phyloP scores from a whole-genome alignment of 305 asterid species.

The Fraxinus paxiana region DNA sequence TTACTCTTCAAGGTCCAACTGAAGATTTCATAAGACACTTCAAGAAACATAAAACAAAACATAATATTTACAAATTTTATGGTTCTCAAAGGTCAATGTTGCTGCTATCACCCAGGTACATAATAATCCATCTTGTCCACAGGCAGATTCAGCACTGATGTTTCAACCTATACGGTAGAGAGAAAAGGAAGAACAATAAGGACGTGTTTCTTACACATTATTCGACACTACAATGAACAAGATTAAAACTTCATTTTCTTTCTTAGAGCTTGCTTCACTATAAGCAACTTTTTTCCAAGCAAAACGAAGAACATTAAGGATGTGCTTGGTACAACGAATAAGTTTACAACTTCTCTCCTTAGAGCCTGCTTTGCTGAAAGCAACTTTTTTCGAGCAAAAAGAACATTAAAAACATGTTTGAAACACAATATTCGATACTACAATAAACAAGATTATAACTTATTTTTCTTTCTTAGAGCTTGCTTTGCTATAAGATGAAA shows the following conservation, averaged over 20 bases:
- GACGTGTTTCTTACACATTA: not conserved
- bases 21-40: not conserved
- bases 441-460: not conserved
- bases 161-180: slow-evolving; percentile 35
- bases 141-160: slow-evolving; percentile 43
- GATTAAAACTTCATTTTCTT: not conserved
- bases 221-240: not conserved
- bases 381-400: not conserved
- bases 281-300: not conserved
- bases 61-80: not conserved
- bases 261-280: not conserved
- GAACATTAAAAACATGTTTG: not conserved
- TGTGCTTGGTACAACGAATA: not conserved
- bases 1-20: not conserved
- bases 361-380: not conserved
- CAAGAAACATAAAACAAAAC: not conserved
- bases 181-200: not conserved
- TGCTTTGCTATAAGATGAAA: not conserved
- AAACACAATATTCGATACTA: not conserved
- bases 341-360: not conserved
- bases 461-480: not conserved
- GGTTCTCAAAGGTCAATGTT: not conserved
- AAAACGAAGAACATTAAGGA: not conserved
- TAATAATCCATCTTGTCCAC: slow-evolving; percentile 48
- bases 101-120: slow-evolving; percentile 36